Conservation (phyloP, 2,329 filamentous ascomycete species). For the Neofusicoccum sp. region DNA sequence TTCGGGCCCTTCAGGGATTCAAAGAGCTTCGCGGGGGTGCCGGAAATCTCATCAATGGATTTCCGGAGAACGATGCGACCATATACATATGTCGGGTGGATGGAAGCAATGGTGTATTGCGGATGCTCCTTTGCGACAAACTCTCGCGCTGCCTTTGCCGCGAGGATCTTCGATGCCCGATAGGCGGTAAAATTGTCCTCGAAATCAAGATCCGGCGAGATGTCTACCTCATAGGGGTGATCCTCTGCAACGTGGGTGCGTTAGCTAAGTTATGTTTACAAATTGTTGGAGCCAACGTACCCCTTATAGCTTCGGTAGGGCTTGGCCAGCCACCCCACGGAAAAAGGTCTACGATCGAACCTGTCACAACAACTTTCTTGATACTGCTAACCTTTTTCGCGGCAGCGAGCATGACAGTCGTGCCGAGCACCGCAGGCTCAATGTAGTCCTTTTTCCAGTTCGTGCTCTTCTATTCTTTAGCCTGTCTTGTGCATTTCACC, state of each 20-base stretch:
- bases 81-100: constrained; percentile 29
- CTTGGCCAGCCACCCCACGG: constrained; percentile 8
- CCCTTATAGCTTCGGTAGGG: neutral
- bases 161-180: constrained; percentile 27
- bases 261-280: neutral
- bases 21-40: constrained; percentile 26
- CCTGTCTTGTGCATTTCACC: neutral
- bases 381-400: constrained; percentile 25
- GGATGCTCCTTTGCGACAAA: constrained; percentile 24
- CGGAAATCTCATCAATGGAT: constrained; percentile 20
- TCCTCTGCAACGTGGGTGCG: neutral
- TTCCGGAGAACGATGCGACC: constrained; percentile 26
- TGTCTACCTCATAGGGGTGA: constrained; percentile 17
- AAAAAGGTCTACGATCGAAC: constrained; percentile 24
- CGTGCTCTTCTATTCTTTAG: neutral
- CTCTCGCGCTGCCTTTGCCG: constrained; percentile 27
- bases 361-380: constrained; percentile 29
- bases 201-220: constrained; percentile 20
- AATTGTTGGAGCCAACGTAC: neutral
- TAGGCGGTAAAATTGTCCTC: constrained; percentile 22
- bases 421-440: constrained; percentile 29
- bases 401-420: constrained; percentile 24
- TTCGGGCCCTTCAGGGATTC: constrained; percentile 12
- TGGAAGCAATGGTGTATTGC: constrained; percentile 24
- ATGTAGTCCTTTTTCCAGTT: constrained; percentile 25